Percentiles rank a stretch among this genome's conserved stretches.
These are phyloP conservation scores for Corylus avellana DNA, from an alignment of 306 rosid genomes.

Conservation along the genomic window DNA sequence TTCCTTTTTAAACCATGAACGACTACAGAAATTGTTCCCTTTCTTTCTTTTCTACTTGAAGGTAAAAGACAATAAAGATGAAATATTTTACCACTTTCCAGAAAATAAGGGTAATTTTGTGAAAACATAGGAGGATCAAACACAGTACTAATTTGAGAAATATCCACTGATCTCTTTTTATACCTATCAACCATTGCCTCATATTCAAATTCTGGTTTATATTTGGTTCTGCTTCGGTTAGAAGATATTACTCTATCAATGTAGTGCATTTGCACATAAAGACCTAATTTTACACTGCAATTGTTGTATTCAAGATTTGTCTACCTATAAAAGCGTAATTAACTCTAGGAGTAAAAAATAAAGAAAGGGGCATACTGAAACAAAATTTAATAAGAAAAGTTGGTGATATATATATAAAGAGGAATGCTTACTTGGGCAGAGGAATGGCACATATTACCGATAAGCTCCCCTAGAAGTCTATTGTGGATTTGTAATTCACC, in stretches of 20 bases:
- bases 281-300: background rate
- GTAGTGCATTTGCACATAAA: background rate
- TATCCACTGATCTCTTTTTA: background rate
- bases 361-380: background rate
- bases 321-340: background rate
- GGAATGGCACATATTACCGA: constrained; percentile 87
- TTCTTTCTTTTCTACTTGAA: background rate
- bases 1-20: background rate
- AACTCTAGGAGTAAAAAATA: background rate
- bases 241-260: background rate
- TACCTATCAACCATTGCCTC: background rate
- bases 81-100: background rate
- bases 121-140: background rate
- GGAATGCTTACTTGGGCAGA: constrained; percentile 85
- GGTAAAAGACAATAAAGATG: background rate
- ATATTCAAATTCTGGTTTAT: background rate
- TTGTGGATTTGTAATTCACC: constrained; percentile 77
- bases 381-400: constrained; percentile 10
- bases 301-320: background rate
- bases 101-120: background rate
- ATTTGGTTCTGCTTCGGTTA: background rate
- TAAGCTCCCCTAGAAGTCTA: constrained; percentile 81
- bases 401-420: constrained; percentile 6
- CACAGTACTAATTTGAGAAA: background rate
- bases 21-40: background rate